Base-by-base conservation (phyloP, 768 basidiomycete genomes). In the Arthromyces matolae region DNA sequence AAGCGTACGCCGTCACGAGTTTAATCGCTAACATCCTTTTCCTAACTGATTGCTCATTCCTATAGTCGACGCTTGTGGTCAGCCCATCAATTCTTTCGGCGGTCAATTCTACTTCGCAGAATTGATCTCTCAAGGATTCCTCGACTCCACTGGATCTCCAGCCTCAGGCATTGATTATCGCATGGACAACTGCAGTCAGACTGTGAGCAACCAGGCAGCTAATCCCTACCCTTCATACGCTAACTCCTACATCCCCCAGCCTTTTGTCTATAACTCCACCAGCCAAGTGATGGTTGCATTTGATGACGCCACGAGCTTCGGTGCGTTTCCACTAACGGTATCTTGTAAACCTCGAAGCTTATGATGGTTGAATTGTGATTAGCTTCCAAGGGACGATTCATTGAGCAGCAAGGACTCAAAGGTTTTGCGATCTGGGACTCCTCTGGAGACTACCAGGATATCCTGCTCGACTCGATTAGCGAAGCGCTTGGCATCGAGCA, bases 371-470 rank as follows among this genome's bases (percentile, higher is more conserved):
- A n/a, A n/a, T 18, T 24, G 49, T 56, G 39, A 37, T 31, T 42
- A 75, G 73, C 66, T 52, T 72, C 67, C 45, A 86, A 89, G 62
- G 85, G 85, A 5, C 45, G 64, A 1, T 87, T 75, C 59, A 85
- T 88, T 63, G 70, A 75, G 47, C 54, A 67, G 12, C 62, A 65
- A 2, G 72, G 72, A 2, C 66, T 89, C 3, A 70, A 64, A 40
- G 87, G 86, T 1, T 86, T 85, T 60, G 64, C 80, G 1, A 77
- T 86, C 64, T 88, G 84, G 84, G 73, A 86, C 54, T 71, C 77
- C 33, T 76, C 72, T 4, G 83, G 83, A 6, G 86, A 87, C 60
- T 73, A 61, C n/a, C 37, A 76, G 2, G 69, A 83, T 57, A 75
- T 81, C 25, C 72, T 87, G 19, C 58, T 86, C 1, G 68, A 77